phyloP scores from a whole-genome alignment of 495 filamentous ascomycete genomes.

The Xylaria longipes region DNA sequence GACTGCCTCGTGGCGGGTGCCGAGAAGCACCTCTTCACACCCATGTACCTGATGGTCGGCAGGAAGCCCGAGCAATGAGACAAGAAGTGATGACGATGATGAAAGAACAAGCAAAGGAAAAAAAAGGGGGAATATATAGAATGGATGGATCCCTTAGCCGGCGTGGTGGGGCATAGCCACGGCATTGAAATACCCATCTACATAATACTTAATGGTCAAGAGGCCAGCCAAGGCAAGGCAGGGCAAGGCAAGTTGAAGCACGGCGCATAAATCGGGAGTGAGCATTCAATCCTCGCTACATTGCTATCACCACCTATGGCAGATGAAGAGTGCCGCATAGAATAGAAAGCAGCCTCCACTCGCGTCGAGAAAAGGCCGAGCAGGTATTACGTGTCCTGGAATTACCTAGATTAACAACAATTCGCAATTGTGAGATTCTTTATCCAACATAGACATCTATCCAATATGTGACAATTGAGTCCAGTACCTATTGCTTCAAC shows the following conservation, averaged over 20 bases:
- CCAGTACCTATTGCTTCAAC: not conserved
- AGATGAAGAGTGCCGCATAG: not conserved
- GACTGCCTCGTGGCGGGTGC: slow-evolving; percentile 91
- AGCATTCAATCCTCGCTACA: not conserved
- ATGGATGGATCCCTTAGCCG: slow-evolving; percentile 4
- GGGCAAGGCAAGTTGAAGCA: not conserved
- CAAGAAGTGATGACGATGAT: slow-evolving; percentile 14
- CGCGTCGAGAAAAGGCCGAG: not conserved
- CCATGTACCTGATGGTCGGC: slow-evolving; percentile 98
- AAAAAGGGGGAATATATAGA: not conserved
- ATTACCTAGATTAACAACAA: not conserved
- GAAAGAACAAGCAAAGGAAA: not conserved
- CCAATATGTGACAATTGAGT: not conserved
- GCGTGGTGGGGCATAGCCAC: slow-evolving; percentile 19
- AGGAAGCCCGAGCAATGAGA: slow-evolving; percentile 73
- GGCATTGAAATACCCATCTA: slow-evolving; percentile 10
- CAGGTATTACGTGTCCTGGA: not conserved
- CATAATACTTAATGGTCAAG: slow-evolving; percentile 26
- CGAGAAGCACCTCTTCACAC: slow-evolving; percentile 93
- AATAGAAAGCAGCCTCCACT: slow-evolving; percentile 13
- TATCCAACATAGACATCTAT: not conserved
- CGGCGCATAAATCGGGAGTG: not conserved
- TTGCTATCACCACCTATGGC: not conserved
- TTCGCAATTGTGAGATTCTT: not conserved
- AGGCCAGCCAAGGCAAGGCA: not conserved